Conservation (phyloP, 495 filamentous ascomycete genomes). For the Aspergillus baeticus region DNA sequence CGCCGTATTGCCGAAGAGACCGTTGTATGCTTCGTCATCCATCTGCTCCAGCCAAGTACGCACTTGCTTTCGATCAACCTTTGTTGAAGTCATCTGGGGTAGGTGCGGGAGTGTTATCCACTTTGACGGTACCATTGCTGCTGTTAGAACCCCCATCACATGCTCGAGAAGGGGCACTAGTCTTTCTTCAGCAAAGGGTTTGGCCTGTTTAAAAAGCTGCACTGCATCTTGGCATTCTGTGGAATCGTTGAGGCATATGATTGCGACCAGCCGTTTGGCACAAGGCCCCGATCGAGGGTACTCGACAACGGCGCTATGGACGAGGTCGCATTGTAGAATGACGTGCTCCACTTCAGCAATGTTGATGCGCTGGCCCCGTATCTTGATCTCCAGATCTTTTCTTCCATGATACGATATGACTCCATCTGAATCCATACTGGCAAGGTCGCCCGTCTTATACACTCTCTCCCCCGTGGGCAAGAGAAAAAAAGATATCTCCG, state of each 20-base stretch:
- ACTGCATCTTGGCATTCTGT: not conserved
- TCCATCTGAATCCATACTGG: not conserved
- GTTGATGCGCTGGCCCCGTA: constrained; percentile 13
- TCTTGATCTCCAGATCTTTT: constrained; percentile 11
- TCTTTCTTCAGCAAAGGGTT: not conserved
- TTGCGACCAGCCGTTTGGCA: not conserved
- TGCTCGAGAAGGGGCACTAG: not conserved
- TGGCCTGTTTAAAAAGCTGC: not conserved
- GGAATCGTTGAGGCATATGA: not conserved
- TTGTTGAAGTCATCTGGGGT: not conserved
- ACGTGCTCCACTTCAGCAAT: constrained; percentile 11
- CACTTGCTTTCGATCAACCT: constrained; percentile 12
- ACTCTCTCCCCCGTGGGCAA: not conserved
- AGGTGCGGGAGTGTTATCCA: constrained; percentile 1
- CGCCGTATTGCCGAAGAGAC: too few relatives aligned
- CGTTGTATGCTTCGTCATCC: not conserved
- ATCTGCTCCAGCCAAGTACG: constrained; percentile 6
- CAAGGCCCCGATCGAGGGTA: constrained; percentile 3
- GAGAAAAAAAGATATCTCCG: not conserved
- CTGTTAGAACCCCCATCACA: not conserved
- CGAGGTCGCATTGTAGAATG: constrained; percentile 1
- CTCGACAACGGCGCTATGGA: constrained; percentile 4
- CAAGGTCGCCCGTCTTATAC: constrained; percentile 12
- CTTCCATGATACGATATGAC: constrained; percentile 4
- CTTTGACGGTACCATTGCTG: constrained; percentile 5